Base-by-base conservation (phyloP, 2,329 filamentous ascomycete species). In the Pseudonectria foliicola region DNA sequence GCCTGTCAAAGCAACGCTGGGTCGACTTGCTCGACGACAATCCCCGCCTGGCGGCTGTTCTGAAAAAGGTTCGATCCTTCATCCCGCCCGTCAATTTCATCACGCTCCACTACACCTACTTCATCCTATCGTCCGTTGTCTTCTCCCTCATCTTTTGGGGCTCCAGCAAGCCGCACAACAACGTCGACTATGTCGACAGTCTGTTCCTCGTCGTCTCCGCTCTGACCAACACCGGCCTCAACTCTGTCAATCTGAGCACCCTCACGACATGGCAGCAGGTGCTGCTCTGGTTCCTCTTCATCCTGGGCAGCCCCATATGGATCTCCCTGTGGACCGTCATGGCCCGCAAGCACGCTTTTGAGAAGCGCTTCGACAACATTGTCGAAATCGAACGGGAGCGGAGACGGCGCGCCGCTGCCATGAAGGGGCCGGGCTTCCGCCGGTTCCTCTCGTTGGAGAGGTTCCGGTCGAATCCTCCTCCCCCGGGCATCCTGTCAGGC, bases 211-310 rank as follows among this genome's bases (percentile, higher is more conserved):
- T 73, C 33, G 67, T 79, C 27, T 81, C 75, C 36, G 78, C 80
- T 28, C 79, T 85, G 63, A 82, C 78, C 6, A 67, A 76, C 34
- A 73, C 80, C 6, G 82, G 82, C 0, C 62, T 85, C 37, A 85
- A 83, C 48, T 82, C 80, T 2, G 71, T 78, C 45, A 76, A 81
- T 50, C 59, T 85, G 15, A 79, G 73, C 36, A 62, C 67, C 18
- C 52, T 85, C 49, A 84, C 77, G 26, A 79, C 73, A 0, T 81
- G 78, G 51, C 82, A 86, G 55, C 82, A 86, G 54, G 60, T 74
- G 18, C 58, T 82, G 26, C 63, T 86, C 8, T 82, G 79, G 47
- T 39, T 79, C 4, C 62, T 84, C 27, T 80, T 85, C 41, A 63
- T 85, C 29, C 53, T 82, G 6, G 82, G 82, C 2, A 78, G 77